These are phyloP conservation scores for Hygrocybe coccinea DNA, from an alignment of 768 basidiomycete species.

Conservation along the genomic window DNA sequence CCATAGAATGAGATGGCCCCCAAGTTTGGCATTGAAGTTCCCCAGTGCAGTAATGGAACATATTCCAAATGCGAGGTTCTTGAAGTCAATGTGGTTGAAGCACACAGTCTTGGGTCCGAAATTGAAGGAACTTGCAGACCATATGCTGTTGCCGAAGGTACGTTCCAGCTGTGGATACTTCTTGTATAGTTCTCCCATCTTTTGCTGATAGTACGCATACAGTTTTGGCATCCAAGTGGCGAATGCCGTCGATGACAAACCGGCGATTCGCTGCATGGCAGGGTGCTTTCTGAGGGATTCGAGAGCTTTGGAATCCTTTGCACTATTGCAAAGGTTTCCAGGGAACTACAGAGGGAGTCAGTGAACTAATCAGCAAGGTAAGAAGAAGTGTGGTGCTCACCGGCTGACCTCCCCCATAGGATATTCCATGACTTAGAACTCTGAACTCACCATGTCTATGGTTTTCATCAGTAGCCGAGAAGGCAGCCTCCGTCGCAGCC, in stretches of 20 bases:
- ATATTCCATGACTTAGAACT: slow-evolving; percentile 19
- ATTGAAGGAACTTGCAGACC: slow-evolving; percentile 27
- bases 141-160: slow-evolving; percentile 28
- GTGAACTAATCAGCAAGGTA: too few species aligned
- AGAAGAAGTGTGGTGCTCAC: not conserved
- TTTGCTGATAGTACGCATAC: slow-evolving; percentile 11
- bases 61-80: slow-evolving; percentile 22
- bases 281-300: not conserved
- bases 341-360: not conserved
- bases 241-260: slow-evolving; percentile 18
- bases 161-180: slow-evolving; percentile 7
- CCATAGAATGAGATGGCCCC: slow-evolving; percentile 26
- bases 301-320: not conserved
- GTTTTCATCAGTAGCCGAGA: slow-evolving; percentile 1
- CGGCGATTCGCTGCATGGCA: slow-evolving; percentile 14
- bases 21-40: slow-evolving; percentile 14
- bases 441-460: slow-evolving; percentile 21
- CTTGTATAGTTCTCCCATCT: slow-evolving; percentile 8
- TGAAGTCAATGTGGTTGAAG: slow-evolving; percentile 19
- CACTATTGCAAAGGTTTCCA: slow-evolving; percentile 7
- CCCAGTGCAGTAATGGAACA: slow-evolving; percentile 29
- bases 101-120: slow-evolving; percentile 16
- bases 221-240: slow-evolving; percentile 21
- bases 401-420: slow-evolving; percentile 27
- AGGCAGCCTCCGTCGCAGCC: slow-evolving; percentile 6